These are phyloP conservation scores for Umbelopsis sp. DNA, from an alignment of 192 early-diverging fungal species.

Conservation along the genomic window DNA sequence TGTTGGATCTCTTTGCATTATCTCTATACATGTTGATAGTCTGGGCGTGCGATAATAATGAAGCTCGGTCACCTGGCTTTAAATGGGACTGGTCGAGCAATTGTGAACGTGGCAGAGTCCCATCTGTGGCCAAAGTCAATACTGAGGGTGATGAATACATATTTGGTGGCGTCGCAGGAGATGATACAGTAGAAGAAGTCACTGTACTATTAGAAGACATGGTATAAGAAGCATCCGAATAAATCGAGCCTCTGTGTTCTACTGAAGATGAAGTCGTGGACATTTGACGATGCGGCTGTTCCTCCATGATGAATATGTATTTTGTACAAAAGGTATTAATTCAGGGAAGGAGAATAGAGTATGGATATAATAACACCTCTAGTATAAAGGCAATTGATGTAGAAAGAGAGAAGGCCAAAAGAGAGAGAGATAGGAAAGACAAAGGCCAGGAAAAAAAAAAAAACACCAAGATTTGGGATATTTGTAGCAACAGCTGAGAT, in stretches of 20 bases:
- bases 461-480: background rate
- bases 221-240: conserved; percentile 11
- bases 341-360: background rate
- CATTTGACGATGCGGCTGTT: conserved; percentile 4
- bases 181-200: conserved; percentile 5
- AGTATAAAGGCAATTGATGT: background rate
- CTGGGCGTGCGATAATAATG: conserved; percentile 54
- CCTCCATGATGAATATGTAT: background rate
- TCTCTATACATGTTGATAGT: conserved; percentile 62
- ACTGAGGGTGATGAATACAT: background rate
- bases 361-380: background rate
- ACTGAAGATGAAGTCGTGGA: background rate
- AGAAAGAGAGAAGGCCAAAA: background rate
- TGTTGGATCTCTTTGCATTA: conserved; percentile 68
- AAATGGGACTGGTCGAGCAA: conserved; percentile 59
- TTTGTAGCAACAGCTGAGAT: background rate
- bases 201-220: conserved; percentile 17
- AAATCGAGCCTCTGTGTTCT: conserved; percentile 5
- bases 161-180: conserved; percentile 8
- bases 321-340: background rate
- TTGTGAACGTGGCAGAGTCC: conserved; percentile 14
- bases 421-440: background rate
- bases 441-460: background rate
- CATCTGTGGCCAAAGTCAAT: background rate
- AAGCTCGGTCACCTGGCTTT: conserved; percentile 58